Conservation (phyloP, 2,329 filamentous ascomycete genomes). For the Aureobasidium sp. region DNA sequence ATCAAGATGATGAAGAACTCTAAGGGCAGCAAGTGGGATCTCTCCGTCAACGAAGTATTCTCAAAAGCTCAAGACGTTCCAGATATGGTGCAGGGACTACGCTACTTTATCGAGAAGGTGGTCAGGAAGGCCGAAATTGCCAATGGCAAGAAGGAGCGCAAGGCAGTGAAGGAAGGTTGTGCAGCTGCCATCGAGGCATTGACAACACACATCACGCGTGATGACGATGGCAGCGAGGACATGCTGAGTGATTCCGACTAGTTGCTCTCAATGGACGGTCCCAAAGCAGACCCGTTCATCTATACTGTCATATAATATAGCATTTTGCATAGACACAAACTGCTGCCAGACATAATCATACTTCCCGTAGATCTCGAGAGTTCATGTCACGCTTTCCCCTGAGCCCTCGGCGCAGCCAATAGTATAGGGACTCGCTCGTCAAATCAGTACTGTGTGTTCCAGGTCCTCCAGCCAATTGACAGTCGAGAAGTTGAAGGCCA, state of each 20-base stretch:
- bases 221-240: not conserved
- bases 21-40: conserved; percentile 46
- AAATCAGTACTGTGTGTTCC: not conserved
- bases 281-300: not conserved
- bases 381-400: no score
- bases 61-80: conserved; percentile 55
- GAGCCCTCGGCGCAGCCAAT: no score
- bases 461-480: no score
- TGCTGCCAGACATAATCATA: no score
- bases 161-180: conserved; percentile 42
- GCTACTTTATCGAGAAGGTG: conserved; percentile 72
- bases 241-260: conserved; percentile 16
- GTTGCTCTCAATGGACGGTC: no score
- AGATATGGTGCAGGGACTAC: conserved; percentile 64
- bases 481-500: no score
- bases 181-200: conserved; percentile 23
- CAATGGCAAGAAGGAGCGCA: conserved; percentile 45
- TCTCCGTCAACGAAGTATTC: conserved; percentile 60
- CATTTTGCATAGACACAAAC: not conserved
- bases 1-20: conserved; percentile 40
- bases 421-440: not conserved
- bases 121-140: conserved; percentile 58
- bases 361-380: no score
- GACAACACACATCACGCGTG: conserved; percentile 16
- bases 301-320: not conserved